Conservation (phyloP, 768 basidiomycete genomes). For the Sporobolomyces roseus region DNA sequence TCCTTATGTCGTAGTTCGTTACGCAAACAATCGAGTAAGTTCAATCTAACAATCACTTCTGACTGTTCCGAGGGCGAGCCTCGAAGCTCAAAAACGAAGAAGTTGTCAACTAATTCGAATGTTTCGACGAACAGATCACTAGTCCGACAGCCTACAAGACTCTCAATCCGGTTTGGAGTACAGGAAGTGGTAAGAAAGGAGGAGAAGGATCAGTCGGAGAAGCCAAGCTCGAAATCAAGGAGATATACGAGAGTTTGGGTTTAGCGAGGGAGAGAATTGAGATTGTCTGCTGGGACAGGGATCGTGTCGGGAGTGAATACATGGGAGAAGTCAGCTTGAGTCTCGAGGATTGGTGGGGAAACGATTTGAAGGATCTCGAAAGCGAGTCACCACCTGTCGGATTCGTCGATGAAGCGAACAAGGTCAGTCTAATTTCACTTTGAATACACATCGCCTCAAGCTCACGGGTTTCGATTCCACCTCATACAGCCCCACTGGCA, state of each 20-base stretch:
- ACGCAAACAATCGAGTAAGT: conserved; percentile 20
- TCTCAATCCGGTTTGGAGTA: conserved; percentile 42
- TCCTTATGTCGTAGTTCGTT: conserved; percentile 39
- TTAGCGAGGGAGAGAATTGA: conserved; percentile 55
- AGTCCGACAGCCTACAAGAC: conserved; percentile 33
- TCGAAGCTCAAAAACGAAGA: no score
- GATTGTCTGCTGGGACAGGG: conserved; percentile 89
- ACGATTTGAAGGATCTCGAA: conserved; percentile 47
- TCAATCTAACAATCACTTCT: no score
- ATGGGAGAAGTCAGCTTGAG: conserved; percentile 78
- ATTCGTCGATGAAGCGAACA: conserved; percentile 60
- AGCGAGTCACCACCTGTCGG: conserved; percentile 56
- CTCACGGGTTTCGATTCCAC: no score
- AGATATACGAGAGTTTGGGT: conserved; percentile 32
- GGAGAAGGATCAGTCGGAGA: conserved; percentile 19
- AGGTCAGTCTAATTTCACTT: no score
- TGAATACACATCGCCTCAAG: no score
- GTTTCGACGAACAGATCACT: conserved; percentile 20
- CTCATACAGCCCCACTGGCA: conserved; percentile 55
- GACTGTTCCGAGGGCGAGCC: no score
- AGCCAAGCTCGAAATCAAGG: conserved; percentile 31
- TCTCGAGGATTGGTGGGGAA: conserved; percentile 69
- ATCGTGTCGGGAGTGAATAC: conserved; percentile 80
- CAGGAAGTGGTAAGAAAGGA: background rate
- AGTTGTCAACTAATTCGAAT: no score